These are phyloP conservation scores for Plantago major DNA, from an alignment of 257 asterid genomes.

Conservation along the genomic window DNA sequence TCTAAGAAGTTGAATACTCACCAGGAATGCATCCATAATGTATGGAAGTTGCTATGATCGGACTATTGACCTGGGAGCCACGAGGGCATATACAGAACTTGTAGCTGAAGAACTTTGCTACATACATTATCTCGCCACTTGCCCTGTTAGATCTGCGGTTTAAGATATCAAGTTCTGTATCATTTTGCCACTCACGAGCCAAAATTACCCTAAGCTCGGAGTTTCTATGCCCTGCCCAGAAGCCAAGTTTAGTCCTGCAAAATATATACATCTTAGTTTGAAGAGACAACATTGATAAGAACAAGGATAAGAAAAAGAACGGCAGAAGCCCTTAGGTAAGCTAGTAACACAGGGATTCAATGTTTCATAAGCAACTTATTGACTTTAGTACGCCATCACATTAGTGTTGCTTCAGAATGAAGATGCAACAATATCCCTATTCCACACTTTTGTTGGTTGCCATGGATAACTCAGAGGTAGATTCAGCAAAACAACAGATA, in stretches of 20 bases:
- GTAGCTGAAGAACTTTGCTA: conserved; percentile 73
- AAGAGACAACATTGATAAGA: too few relatives aligned
- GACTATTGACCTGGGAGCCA: conserved; percentile 99
- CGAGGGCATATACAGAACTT: conserved; percentile 99
- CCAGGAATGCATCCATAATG: conserved; percentile 99
- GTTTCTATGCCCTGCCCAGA: conserved; percentile 98
- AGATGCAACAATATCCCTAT: too few relatives aligned
- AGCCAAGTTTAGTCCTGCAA: conserved; percentile 89
- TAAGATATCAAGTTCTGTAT: conserved; percentile 83
- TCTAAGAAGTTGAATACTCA: conserved; percentile 27
- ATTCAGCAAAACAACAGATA: too few relatives aligned
- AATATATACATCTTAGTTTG: too few relatives aligned
- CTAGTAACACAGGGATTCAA: too few relatives aligned
- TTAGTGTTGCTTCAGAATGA: too few relatives aligned
- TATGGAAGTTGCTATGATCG: conserved; percentile 91
- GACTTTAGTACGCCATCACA: too few relatives aligned
- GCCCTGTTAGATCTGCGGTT: conserved; percentile 87
- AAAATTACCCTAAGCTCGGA: conserved; percentile 86
- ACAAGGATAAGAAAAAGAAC: too few relatives aligned
- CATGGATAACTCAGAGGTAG: too few relatives aligned
- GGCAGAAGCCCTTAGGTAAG: too few relatives aligned
- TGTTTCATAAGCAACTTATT: too few relatives aligned
- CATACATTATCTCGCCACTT: conserved; percentile 73
- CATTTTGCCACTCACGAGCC: conserved; percentile 96
- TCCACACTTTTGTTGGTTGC: too few relatives aligned